A percentile compares a stretch with the other conserved stretches of the same genome.
Conservation (phyloP, 805 yeast genomes). For the Teunomyces barrocoloradensis region DNA sequence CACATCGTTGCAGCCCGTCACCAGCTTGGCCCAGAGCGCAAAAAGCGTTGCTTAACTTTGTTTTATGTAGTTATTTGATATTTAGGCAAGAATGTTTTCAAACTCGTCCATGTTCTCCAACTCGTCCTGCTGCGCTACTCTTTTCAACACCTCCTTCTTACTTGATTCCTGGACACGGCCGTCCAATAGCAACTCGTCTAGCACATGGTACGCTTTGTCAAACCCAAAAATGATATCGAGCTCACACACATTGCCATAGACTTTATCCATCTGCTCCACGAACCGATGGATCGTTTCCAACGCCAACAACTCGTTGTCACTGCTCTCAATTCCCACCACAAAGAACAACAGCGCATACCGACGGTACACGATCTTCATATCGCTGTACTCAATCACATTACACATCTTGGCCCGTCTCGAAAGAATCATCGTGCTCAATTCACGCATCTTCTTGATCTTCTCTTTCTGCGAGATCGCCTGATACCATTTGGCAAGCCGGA, state of each 20-base stretch:
- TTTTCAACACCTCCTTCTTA: conserved; percentile 70
- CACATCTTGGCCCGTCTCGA: conserved; percentile 93
- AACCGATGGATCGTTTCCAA: conserved; percentile 87
- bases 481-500: conserved; percentile 92
- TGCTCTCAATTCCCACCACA: conserved; percentile 77
- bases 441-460: conserved; percentile 78
- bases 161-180: conserved; percentile 86
- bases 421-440: conserved; percentile 80
- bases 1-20: conserved; percentile 4
- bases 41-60: conserved; percentile 7
- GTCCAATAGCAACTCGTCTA: conserved; percentile 86
- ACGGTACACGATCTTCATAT: conserved; percentile 81
- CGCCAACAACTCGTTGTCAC: conserved; percentile 83
- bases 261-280: conserved; percentile 95
- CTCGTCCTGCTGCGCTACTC: conserved; percentile 83
- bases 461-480: conserved; percentile 79
- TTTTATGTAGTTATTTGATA: background rate
- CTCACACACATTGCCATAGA: conserved; percentile 95
- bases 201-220: conserved; percentile 85
- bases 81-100: conserved; percentile 34
- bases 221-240: conserved; percentile 95
- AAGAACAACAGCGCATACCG: conserved; percentile 93
- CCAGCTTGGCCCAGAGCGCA: conserved; percentile 10
- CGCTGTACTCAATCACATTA: conserved; percentile 84
- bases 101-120: conserved; percentile 74